Conservation (phyloP, 345 rosid species). For the Linum tenue region DNA sequence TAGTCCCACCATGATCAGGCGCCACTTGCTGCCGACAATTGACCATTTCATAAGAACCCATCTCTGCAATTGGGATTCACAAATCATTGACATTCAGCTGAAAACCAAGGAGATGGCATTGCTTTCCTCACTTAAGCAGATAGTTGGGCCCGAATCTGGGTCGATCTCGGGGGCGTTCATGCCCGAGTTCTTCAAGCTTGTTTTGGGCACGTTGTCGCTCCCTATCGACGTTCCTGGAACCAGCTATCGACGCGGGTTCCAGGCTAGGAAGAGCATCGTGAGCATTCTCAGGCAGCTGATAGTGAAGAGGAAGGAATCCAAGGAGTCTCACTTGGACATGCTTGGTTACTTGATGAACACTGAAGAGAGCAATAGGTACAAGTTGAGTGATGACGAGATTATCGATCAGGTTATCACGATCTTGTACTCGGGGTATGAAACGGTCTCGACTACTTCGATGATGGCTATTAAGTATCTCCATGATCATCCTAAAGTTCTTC, state of each 20-base stretch:
- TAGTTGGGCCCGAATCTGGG: conserved; percentile 36
- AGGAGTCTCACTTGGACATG: conserved; percentile 44
- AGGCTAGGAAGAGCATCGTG: conserved; percentile 54
- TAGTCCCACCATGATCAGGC: conserved; percentile 47
- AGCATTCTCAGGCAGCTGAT: conserved; percentile 32
- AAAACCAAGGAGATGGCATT: conserved; percentile 83
- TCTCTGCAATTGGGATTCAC: conserved; percentile 44
- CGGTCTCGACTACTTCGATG: conserved; percentile 72
- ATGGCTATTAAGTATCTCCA: conserved; percentile 72
- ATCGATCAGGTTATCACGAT: conserved; percentile 64
- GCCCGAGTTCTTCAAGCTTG: conserved; percentile 58
- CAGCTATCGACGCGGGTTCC: conserved; percentile 54
- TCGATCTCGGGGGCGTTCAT: conserved; percentile 30
- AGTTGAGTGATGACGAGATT: conserved; percentile 53
- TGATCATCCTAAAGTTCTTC: conserved; percentile 60
- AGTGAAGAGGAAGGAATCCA: conserved; percentile 46
- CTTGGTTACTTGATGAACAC: conserved; percentile 43
- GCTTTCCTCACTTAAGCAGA: conserved; percentile 43
- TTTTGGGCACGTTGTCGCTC: conserved; percentile 67
- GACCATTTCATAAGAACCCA: conserved; percentile 50
- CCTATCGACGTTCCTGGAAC: conserved; percentile 77
- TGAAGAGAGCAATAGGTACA: conserved; percentile 33
- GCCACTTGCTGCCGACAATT: conserved; percentile 48
- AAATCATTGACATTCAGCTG: conserved; percentile 57
- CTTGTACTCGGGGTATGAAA: conserved; percentile 70